Conservation (phyloP, 73 alveolate genomes). For the Urostyla sp. region DNA sequence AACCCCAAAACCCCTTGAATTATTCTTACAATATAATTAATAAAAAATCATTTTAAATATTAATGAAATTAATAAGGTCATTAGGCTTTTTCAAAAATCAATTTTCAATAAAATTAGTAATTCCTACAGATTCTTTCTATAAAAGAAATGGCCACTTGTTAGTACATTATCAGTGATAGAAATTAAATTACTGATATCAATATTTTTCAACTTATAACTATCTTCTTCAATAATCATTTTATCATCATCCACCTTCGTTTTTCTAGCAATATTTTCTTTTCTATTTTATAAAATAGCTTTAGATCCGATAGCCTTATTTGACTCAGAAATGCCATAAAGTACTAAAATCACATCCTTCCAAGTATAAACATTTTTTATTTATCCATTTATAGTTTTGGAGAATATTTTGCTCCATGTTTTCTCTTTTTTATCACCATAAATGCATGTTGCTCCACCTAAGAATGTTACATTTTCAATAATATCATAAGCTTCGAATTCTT, state of each 20-base stretch:
- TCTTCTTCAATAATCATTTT: neutral
- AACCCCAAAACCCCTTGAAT: slow-evolving; percentile 37
- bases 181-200: neutral
- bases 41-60: neutral
- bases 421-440: neutral
- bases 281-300: neutral
- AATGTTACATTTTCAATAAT: slow-evolving; percentile 20
- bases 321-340: neutral
- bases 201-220: neutral
- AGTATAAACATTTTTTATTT: slow-evolving; percentile 8
- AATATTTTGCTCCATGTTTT: slow-evolving; percentile 2
- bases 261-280: neutral
- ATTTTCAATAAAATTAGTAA: neutral
- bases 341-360: neutral
- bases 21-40: neutral
- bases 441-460: slow-evolving; percentile 18
- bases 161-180: neutral
- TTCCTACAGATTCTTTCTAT: neutral
- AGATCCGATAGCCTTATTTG: neutral
- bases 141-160: slow-evolving; percentile 14
- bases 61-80: neutral
- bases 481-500: slow-evolving; percentile 5
- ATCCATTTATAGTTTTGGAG: neutral
- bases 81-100: neutral
- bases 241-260: neutral